Evolutionary conservation across 31 red algal species (phyloP).

Genomic region (Odonthalia washingtoniensis): DNA sequence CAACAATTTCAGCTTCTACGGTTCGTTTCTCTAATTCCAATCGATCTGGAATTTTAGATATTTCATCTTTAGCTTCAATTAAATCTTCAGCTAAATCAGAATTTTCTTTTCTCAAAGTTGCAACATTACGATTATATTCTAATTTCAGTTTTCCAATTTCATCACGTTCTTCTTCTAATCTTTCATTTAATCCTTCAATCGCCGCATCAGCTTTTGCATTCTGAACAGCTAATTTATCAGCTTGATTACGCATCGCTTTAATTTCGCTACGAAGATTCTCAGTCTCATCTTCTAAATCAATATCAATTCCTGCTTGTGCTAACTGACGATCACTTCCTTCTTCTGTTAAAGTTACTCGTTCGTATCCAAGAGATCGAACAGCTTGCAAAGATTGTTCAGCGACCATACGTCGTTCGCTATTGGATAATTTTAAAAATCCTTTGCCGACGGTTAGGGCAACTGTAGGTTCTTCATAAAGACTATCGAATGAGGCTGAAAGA

Average conservation of each 20-base stretch:
- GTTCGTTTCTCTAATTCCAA: slow-evolving; percentile 51
- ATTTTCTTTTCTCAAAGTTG: slow-evolving; percentile 37
- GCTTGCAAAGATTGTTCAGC: slow-evolving; percentile 1
- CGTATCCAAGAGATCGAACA: slow-evolving; percentile 35
- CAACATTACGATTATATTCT: not conserved
- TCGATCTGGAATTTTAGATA: slow-evolving; percentile 58
- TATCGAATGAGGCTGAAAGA: too few relatives aligned
- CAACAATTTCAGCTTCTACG: slow-evolving; percentile 33
- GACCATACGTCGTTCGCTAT: slow-evolving; percentile 13
- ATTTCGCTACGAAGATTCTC: slow-evolving; percentile 57
- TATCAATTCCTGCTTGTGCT: slow-evolving; percentile 41
- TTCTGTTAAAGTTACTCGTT: slow-evolving; percentile 43
- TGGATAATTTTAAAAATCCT: slow-evolving; percentile 27
- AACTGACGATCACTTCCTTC: slow-evolving; percentile 43
- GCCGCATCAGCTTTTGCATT: slow-evolving; percentile 30
- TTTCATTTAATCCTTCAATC: slow-evolving; percentile 26
- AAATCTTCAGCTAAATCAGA: slow-evolving; percentile 38
- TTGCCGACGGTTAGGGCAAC: slow-evolving; percentile 39
- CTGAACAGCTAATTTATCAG: slow-evolving; percentile 44
- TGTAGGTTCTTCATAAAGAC: too few relatives aligned
- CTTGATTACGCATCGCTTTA: slow-evolving; percentile 4
- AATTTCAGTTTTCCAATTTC: slow-evolving; percentile 38
- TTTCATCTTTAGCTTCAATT: too few relatives aligned
- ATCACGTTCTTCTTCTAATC: slow-evolving; percentile 39
- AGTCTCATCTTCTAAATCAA: slow-evolving; percentile 58